These are phyloP conservation scores for Saccharum hybrid DNA, from an alignment of 202 grass and related monocot genomes.

Conservation along the genomic window DNA sequence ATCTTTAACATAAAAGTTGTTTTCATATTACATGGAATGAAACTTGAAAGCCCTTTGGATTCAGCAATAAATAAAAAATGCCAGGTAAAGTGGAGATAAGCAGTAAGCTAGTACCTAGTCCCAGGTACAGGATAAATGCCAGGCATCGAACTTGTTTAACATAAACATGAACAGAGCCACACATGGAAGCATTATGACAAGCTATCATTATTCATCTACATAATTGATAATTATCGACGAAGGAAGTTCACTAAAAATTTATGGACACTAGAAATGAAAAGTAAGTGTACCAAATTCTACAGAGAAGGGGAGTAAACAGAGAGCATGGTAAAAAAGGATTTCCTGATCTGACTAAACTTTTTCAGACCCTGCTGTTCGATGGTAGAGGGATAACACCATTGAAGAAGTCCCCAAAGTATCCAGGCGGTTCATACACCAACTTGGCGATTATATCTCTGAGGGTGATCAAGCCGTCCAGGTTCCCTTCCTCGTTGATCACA, in stretches of 20 bases:
- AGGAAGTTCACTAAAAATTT: neutral
- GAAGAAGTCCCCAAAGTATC: slow-evolving; percentile 97
- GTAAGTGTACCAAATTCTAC: neutral
- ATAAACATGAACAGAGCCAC: slow-evolving; percentile 16
- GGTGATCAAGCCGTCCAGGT: slow-evolving; percentile 82
- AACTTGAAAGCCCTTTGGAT: neutral
- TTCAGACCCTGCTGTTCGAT: slow-evolving; percentile 73
- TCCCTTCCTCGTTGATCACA: slow-evolving; percentile 54
- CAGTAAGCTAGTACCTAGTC: neutral
- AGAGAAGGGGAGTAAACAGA: neutral
- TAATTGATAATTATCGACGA: neutral
- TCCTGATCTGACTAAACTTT: slow-evolving; percentile 30
- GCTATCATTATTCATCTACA: slow-evolving; percentile 22
- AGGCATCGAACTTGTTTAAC: neutral
- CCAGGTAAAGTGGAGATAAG: neutral
- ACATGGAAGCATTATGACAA: slow-evolving; percentile 39
- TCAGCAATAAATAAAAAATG: neutral
- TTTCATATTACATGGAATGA: neutral
- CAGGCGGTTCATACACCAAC: slow-evolving; percentile 82
- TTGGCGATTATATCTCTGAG: no score
- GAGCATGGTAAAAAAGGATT: neutral
- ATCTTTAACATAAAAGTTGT: neutral
- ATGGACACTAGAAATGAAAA: slow-evolving; percentile 6
- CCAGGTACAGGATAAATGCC: slow-evolving; percentile 4
- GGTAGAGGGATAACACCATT: slow-evolving; percentile 84